Percentiles rank a stretch among this genome's conserved stretches.
Evolutionary conservation across 2,329 filamentous ascomycete genomes (phyloP).

Genomic region (Paramyrothecium roridum): DNA sequence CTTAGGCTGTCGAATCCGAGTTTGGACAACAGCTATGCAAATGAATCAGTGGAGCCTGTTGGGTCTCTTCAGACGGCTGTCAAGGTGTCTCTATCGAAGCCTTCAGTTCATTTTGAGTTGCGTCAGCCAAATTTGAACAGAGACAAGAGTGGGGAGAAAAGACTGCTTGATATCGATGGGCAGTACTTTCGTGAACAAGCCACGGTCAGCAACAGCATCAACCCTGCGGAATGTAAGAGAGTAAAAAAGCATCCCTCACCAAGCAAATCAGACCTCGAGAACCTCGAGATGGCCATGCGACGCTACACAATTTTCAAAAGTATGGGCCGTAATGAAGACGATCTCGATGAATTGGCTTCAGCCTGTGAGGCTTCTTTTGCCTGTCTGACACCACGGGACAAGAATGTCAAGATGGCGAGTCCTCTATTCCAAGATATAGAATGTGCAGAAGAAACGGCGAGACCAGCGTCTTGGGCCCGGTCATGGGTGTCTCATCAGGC

Average conservation of each 20-base stretch:
- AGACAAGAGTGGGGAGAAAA: not conserved
- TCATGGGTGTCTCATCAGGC: not conserved
- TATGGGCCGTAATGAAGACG: constrained; percentile 9
- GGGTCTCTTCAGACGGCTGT: not conserved
- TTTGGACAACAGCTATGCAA: constrained; percentile 9
- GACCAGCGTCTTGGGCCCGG: no score
- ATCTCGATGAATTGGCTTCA: constrained; percentile 26
- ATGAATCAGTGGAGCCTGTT: not conserved
- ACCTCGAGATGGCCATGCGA: constrained; percentile 31
- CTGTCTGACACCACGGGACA: constrained; percentile 19
- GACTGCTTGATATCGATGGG: not conserved
- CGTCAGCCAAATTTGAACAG: not conserved
- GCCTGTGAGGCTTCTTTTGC: constrained; percentile 9
- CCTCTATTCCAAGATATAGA: no score
- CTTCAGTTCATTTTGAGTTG: not conserved
- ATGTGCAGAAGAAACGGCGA: no score
- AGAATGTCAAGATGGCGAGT: constrained; percentile 19
- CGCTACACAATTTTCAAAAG: constrained; percentile 22
- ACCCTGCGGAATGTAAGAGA: constrained; percentile 8
- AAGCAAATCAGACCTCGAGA: constrained; percentile 35
- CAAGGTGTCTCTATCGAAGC: not conserved
- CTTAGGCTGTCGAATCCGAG: constrained; percentile 12
- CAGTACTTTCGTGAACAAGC: not conserved
- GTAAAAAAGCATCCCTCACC: constrained; percentile 44
- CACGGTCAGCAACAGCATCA: not conserved